Base-by-base conservation (phyloP, 345 rosid species). In the Pistacia integerrima region DNA sequence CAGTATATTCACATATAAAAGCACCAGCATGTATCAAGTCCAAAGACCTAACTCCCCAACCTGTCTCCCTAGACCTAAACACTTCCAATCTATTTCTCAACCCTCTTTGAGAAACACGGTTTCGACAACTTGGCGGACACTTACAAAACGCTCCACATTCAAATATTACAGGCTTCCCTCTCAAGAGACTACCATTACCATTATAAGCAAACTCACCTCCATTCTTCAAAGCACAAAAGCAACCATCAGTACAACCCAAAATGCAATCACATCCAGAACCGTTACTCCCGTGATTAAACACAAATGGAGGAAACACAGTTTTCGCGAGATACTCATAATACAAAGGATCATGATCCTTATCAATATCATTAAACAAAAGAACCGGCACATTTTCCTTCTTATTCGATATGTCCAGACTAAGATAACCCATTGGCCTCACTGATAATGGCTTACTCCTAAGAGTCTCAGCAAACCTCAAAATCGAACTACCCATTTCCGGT, bases 31-130 rank as follows among this genome's bases (percentile, higher is more conserved):
- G 90, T 67, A 96, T 90, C 90, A 96, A 67, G 81, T 96, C 95
- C 82, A 96, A 81, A 74, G 92, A 89, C 81, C 99, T 84, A 71
- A 96, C 97, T 67, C 93, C 98, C 98, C 98, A 96, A 22, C 98
- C 97, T 0, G 97, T 92, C 84, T 92, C 93, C 67, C 82, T 83
- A 4, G 99, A 92, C 86, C 98, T 89, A 83, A 93, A 96, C 72
- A 96, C 91, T 79, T 96, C 99, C 75, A 93, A 79, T 59, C 88
- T 89, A 69, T 83, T 81, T 74, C 83, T 90, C 82, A 89, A 63
- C 72, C 99, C 99, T 68, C 76, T 86, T 74, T 93, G 99, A 35
- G 91, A 61, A 14, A 91, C 94, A 64, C 98, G 92, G 73, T 92
- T 96, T 51, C 93, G 81, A 64, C 99, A 96, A 70, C 22, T 77